Base-by-base conservation (phyloP, 805 yeast genomes). In the Pichia membranifaciens region DNA sequence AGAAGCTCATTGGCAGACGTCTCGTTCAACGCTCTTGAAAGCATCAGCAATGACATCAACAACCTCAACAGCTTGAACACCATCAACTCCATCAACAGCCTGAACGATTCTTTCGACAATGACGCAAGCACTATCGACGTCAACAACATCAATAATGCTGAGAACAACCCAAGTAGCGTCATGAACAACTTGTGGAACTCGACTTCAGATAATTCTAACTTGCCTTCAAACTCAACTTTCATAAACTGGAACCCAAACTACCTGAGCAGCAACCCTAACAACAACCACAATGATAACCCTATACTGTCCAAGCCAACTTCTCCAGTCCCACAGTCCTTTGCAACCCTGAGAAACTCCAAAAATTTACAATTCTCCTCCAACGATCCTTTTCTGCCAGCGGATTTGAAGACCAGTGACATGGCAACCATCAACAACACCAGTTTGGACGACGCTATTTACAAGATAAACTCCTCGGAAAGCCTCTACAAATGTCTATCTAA, bases 231-330 rank as follows among this genome's bases (percentile, higher is more conserved):
- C 17, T 17, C 41, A 25, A 37, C 40, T 38, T 36, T 22, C 21
- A 43, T 35, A 8, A 36, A 37, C 22, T 45, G 48, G 48, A 45
- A 43, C 15, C 29, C 38, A 10, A 33, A 33, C 16, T 20, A 15
- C 21, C 32, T 41, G 58, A 56, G 42, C 57, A 58, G 54, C 39
- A 49, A 57, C 44, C 28, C 31, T 29, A 28, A 42, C 49, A 54
- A 18, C 61, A 55, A 47, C 61, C 56, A 40, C 64, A 57, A 39
- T 37, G 32, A 58, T 52, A 38, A 33, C 51, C 58, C 55, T 34
- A 56, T 55, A 16, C 62, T 56, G 45, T 62, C 55, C 38, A 44
- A 54, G 17, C 64, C 55, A 49, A 62, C 58, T 40, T 49, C 57
- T 21, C 37, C 58, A 28, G 43, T 45, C 31, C 39, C 34, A 12